Conservation (phyloP, 2,329 filamentous ascomycete genomes). For the Xylariaceae sp. region DNA sequence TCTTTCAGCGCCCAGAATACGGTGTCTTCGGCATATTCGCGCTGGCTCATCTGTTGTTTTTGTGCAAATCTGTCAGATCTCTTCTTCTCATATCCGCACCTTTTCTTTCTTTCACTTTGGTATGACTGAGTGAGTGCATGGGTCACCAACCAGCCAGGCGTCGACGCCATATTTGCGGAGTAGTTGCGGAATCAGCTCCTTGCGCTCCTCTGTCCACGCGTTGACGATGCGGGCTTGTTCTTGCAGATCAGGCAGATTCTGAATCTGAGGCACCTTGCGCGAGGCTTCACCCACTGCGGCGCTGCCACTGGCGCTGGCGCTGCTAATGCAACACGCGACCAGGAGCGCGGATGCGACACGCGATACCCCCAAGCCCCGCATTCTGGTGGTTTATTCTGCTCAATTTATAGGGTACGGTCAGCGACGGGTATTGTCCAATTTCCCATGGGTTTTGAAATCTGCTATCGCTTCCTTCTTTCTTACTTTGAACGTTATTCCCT, state of each 20-base stretch:
- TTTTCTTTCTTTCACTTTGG: neutral
- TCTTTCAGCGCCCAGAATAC: conserved; percentile 46
- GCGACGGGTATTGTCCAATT: neutral
- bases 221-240: conserved; percentile 41
- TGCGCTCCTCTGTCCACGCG: conserved; percentile 40
- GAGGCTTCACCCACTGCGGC: neutral
- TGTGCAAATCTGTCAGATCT: neutral
- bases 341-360: conserved; percentile 3
- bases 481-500: too few species aligned
- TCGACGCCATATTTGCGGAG: conserved; percentile 41
- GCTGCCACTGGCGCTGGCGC: conserved; percentile 2
- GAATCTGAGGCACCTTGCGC: conserved; percentile 29
- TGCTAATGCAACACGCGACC: conserved; percentile 2
- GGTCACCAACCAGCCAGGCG: conserved; percentile 40
- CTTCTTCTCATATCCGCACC: neutral
- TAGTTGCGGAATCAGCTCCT: conserved; percentile 36
- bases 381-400: neutral
- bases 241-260: conserved; percentile 37
- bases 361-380: conserved; percentile 7
- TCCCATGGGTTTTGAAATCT: too few species aligned
- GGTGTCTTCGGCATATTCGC: conserved; percentile 47
- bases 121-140: neutral
- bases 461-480: too few species aligned
- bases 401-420: neutral
- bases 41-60: conserved; percentile 47